Base-by-base conservation (phyloP, 2,329 filamentous ascomycete genomes). In the Neocucurbitaria cava region DNA sequence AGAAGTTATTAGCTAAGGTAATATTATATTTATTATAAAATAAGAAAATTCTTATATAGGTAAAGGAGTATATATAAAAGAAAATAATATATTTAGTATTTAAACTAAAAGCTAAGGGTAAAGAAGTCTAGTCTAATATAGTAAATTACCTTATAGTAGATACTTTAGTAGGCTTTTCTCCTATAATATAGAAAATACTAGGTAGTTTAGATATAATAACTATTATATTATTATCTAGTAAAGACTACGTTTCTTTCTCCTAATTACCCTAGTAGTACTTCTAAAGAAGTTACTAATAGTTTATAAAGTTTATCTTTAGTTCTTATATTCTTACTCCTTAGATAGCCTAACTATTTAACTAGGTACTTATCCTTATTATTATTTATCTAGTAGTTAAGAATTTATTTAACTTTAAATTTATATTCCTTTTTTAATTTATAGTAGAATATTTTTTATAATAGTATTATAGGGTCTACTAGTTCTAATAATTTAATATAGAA, bases 401-500 rank as follows among this genome's bases (percentile, higher is more conserved):
- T 28, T 23, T 23, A 4, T 33, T 26, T 30, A 43, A 10, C 33
- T 43, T 28, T 20, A 45, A 50, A 26, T 28, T 45, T 39, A 31
- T 31, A 40, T 17, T 47, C 30, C 36, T 44, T 24, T 13, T 35
- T 30, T 40, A 28, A 10, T 43, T 36, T 38, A 46, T 36, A 50
- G 24, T 38, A 38, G 26, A 50, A 49, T 21, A 17, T 46, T 50
- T 20, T 36, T 18, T 54, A 30, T 46, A 54, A 11, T 46, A 46
- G 52, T 31, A 20, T 54, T 13, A 43, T 15, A 13, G 35, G 15
- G 13, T 49, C 13, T 31, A 38, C 17, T 30, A 26, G 20, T 50
- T 50, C 33, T 46, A 54, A 39, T 33, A 54, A 9, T 2, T 46
- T 50, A 26, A 54, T 39, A 26, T 54, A 49, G 18, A 50, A 46